Percentiles rank a stretch among this genome's conserved stretches.
Evolutionary conservation across 306 rosid species (phyloP).

Genomic region (Cicer arietinum): DNA sequence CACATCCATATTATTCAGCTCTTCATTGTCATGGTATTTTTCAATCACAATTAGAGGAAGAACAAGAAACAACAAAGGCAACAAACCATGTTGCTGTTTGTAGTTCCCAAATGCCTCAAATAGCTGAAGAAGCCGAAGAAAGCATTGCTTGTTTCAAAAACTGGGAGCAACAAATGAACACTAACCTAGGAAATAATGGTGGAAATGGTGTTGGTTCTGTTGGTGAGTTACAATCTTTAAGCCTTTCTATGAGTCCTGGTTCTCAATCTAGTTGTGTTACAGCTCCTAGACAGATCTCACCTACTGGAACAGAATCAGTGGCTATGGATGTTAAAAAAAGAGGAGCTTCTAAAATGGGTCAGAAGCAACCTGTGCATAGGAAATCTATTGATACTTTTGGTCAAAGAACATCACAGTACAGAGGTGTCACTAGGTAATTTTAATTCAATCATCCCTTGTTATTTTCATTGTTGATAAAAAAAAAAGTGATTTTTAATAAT

Average conservation of each 20-base stretch:
- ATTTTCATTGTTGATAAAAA: background rate
- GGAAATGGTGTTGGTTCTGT: constrained; percentile 48
- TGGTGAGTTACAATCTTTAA: constrained; percentile 78
- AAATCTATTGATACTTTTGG: constrained; percentile 97
- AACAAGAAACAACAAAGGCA: constrained; percentile 43
- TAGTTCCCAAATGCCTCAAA: constrained; percentile 51
- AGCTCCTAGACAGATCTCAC: constrained; percentile 69
- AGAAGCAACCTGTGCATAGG: constrained; percentile 88
- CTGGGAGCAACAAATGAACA: constrained; percentile 67
- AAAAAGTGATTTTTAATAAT: background rate
- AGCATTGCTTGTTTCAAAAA: constrained; percentile 39
- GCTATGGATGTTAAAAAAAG: constrained; percentile 75
- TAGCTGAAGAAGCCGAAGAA: constrained; percentile 27
- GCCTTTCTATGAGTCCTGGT: constrained; percentile 90
- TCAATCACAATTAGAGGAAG: constrained; percentile 56
- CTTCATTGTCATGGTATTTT: constrained; percentile 55
- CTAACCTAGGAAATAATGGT: constrained; percentile 43
- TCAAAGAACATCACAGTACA: constrained; percentile 93
- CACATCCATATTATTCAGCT: constrained; percentile 62
- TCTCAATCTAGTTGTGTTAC: constrained; percentile 97
- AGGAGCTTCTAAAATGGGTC: constrained; percentile 62
- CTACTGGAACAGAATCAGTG: constrained; percentile 57
- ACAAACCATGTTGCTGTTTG: constrained; percentile 43
- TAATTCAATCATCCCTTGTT: background rate
- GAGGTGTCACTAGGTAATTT: constrained; percentile 80